Evolutionary conservation across 176 grass and related monocot species (phyloP), one percentile per base, ranked within the genome.

Genomic region (Rhynchospora breviuscula): DNA sequence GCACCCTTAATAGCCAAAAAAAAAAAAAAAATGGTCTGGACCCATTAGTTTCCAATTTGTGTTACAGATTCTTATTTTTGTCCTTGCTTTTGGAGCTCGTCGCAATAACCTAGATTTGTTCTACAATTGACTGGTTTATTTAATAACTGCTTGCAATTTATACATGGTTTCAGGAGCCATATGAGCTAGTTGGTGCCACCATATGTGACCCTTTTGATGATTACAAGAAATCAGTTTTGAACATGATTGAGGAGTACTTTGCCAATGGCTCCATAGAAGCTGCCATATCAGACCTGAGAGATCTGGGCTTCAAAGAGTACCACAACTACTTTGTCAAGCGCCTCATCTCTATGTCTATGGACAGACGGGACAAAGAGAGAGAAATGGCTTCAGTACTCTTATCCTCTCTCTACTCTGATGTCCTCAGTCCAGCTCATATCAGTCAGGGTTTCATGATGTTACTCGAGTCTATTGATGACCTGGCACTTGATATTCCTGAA

Each of bases 301-400:
- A 97, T 72, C 48, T 94, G 47, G 89, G 95, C 77, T 92, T 79
- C 67, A 81, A 89, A 86, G 92, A 90, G 74, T 93, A 87, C 79
- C 95, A 91, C 80, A 63, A 83, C 74, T 93, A 92, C 88, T 97
- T 97, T 82, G 92, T 94, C 64, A 97, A 97, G 87, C 94, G 91
- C 73, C 88, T 97, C 85, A 89, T 97, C 64, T 97, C 95, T 25
- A 91, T 91, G 87, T 89, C 95, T 77, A 97, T 97, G 95, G 95
- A 97, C 61, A 87, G 90, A 59, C 90, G 92, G 88, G 90, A 94
- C 87, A 97, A 97, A 87, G 95, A 97, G 87, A 97, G 94, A 84
- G 95, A 97, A 84, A 97, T 97, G 95, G 81, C 46, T 1, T 94
- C 95, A 74, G 95, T 97, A 84, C 80, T 97, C 74, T 83, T 97